phyloP scores from a whole-genome alignment of 257 asterid species.

The Penstemon davidsonii region DNA sequence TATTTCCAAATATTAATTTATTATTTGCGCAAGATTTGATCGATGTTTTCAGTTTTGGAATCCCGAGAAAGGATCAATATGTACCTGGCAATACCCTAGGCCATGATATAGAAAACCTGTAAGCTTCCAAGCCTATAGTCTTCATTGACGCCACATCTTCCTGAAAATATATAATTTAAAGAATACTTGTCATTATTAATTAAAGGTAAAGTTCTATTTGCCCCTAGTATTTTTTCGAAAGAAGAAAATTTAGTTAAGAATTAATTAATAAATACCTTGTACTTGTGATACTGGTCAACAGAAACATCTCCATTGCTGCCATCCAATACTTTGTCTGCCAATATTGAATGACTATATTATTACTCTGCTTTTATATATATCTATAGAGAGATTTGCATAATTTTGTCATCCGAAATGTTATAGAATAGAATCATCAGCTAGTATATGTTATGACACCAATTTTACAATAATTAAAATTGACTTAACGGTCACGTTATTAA shows the following conservation, averaged over 20 bases:
- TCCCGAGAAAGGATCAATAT: too few relatives aligned
- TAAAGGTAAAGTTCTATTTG: neutral
- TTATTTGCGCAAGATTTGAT: too few relatives aligned
- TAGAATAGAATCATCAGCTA: too few relatives aligned
- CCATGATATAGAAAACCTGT: conserved; percentile 36
- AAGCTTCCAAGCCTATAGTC: conserved; percentile 34
- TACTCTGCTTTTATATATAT: neutral
- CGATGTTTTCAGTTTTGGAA: too few relatives aligned
- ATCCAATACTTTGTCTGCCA: conserved; percentile 10
- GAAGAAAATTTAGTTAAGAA: too few relatives aligned
- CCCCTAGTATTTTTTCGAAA: too few relatives aligned
- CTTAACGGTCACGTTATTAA: too few relatives aligned
- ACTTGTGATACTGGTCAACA: conserved; percentile 6
- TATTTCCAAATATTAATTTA: too few relatives aligned
- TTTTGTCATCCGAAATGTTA: too few relatives aligned
- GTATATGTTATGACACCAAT: too few relatives aligned
- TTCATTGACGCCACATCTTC: conserved; percentile 29
- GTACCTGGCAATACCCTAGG: conserved; percentile 31
- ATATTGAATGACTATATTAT: neutral
- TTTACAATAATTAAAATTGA: too few relatives aligned
- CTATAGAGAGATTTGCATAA: too few relatives aligned
- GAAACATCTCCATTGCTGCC: conserved; percentile 15
- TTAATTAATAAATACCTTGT: conserved; percentile 9
- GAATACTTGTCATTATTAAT: neutral
- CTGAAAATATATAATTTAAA: conserved; percentile 13